These are phyloP conservation scores for Rhododendron vialii DNA, from an alignment of 148 eudicot species.

Conservation along the genomic window DNA sequence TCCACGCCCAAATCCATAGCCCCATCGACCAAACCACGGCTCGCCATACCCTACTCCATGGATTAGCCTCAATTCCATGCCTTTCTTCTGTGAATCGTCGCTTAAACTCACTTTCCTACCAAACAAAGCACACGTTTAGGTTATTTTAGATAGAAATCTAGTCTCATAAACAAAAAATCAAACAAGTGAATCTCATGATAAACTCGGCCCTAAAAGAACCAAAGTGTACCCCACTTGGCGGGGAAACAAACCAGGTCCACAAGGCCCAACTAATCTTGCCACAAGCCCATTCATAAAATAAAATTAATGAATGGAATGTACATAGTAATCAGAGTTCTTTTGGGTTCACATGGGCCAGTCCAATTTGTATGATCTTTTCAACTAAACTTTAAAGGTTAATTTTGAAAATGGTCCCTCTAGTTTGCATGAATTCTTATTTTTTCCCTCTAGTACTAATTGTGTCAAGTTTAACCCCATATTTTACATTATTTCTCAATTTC, in stretches of 20 bases:
- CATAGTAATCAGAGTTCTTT: not conserved
- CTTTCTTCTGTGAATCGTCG: constrained; percentile 64
- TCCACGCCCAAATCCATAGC: constrained; percentile 77
- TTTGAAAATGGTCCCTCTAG: too few species aligned
- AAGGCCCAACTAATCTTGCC: not conserved
- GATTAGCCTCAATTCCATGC: constrained; percentile 83
- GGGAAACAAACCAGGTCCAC: too few species aligned
- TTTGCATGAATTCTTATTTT: too few species aligned
- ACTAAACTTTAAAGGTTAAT: too few species aligned
- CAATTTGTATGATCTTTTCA: not conserved
- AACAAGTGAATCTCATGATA: not conserved
- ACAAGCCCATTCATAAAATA: not conserved
- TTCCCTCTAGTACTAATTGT: not conserved
- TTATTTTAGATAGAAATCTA: not conserved
- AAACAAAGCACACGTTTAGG: not conserved
- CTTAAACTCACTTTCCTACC: constrained; percentile 83
- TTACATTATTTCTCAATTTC: too few species aligned
- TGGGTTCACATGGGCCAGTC: not conserved
- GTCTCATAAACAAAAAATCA: too few species aligned
- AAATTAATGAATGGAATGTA: not conserved
- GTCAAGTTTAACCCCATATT: too few species aligned
- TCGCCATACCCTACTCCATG: constrained; percentile 76
- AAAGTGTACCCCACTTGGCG: not conserved
- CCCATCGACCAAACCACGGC: constrained; percentile 91
- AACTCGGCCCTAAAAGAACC: not conserved